These are phyloP conservation scores for Cladobotryum mycophilum DNA, from an alignment of 2,329 filamentous ascomycete genomes.

Conservation along the genomic window DNA sequence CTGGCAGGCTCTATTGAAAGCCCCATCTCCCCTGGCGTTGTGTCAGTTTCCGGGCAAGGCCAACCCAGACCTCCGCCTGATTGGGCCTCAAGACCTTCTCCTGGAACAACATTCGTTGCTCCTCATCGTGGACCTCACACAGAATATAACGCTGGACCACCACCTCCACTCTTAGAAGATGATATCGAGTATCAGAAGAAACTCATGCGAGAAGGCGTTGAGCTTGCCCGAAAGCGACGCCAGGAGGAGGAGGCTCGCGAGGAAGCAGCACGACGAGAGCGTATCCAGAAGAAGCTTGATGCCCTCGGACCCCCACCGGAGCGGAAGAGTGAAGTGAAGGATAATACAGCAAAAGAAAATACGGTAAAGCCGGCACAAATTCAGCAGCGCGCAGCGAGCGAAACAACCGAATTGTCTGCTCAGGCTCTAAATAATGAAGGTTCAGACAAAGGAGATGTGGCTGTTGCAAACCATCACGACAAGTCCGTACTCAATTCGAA, in stretches of 20 bases:
- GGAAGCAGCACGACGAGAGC: slow-evolving; percentile 64
- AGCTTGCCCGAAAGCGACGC: slow-evolving; percentile 61
- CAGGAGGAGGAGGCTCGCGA: slow-evolving; percentile 65
- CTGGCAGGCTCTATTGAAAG: slow-evolving; percentile 45
- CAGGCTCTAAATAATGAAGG: slow-evolving; percentile 9
- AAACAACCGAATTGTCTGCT: slow-evolving; percentile 13
- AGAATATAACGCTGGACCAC: slow-evolving; percentile 25
- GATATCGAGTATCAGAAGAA: slow-evolving; percentile 61
- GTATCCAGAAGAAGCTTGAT: slow-evolving; percentile 66
- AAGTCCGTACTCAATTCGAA: slow-evolving; percentile 8
- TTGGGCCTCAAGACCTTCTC: slow-evolving; percentile 34
- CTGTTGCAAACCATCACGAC: neutral
- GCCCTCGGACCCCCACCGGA: slow-evolving; percentile 61
- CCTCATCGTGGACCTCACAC: slow-evolving; percentile 27
- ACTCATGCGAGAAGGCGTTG: slow-evolving; percentile 66
- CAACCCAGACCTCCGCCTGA: slow-evolving; percentile 19
- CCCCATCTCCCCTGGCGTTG: slow-evolving; percentile 38
- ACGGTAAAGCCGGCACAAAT: slow-evolving; percentile 27
- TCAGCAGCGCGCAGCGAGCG: slow-evolving; percentile 26
- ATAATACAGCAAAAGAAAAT: slow-evolving; percentile 36
- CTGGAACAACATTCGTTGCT: slow-evolving; percentile 34
- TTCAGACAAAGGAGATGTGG: slow-evolving; percentile 2
- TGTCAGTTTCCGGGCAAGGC: slow-evolving; percentile 21
- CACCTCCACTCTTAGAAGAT: slow-evolving; percentile 37
- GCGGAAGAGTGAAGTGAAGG: slow-evolving; percentile 51